Percentiles rank a stretch among this genome's conserved stretches.
phyloP scores from a whole-genome alignment of 1,139 yeast genomes.

The Debaryomyces fabryi region DNA sequence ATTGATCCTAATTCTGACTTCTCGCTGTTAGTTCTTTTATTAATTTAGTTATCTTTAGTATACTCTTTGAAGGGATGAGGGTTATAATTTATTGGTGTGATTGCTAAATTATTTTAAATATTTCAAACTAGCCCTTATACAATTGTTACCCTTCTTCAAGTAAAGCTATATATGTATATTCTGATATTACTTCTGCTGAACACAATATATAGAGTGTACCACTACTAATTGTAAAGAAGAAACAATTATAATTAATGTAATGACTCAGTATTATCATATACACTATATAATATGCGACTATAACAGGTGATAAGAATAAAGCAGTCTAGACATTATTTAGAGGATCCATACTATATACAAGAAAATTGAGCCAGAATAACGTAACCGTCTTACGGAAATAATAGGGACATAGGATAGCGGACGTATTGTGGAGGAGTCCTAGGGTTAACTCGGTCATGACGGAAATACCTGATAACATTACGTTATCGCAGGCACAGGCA shows the following conservation, averaged over 20 bases:
- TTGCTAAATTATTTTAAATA: slow-evolving; percentile 1
- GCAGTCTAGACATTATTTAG: slow-evolving; percentile 5
- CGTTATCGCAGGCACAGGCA: slow-evolving; percentile 2
- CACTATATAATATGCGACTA: slow-evolving; percentile 3
- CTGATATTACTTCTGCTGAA: neutral
- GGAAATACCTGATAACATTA: neutral
- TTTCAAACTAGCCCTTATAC: neutral
- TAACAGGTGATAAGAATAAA: neutral
- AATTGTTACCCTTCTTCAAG: neutral
- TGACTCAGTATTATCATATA: slow-evolving; percentile 7
- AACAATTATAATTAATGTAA: neutral
- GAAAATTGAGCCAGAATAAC: neutral
- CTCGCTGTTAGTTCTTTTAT: neutral
- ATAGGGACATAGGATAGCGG: neutral
- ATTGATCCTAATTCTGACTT: neutral
- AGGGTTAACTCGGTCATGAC: slow-evolving; percentile 1
- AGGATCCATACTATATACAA: slow-evolving; percentile 4
- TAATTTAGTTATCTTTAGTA: neutral
- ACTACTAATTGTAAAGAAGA: neutral
- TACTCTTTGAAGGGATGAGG: slow-evolving; percentile 6
- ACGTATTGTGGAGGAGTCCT: neutral
- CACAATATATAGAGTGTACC: neutral
- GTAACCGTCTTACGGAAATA: neutral
- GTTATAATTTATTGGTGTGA: slow-evolving; percentile 1
- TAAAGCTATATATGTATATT: neutral